Evolutionary conservation across 2,329 filamentous ascomycete species (phyloP).

Genomic region (Aspergillus sp.): DNA sequence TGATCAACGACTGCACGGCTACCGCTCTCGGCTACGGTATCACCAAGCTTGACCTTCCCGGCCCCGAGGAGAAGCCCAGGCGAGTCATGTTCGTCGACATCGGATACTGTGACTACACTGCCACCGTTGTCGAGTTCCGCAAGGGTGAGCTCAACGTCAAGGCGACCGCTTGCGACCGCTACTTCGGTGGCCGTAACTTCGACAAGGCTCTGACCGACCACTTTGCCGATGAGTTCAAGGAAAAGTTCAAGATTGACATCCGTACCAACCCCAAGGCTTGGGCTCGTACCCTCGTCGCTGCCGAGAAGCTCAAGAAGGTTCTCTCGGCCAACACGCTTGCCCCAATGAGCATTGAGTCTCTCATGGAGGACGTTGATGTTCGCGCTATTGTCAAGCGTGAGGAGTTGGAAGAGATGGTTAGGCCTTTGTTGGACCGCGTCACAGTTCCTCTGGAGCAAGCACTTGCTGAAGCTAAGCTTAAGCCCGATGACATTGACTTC

Average conservation of each 20-base stretch:
- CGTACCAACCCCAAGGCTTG: constrained; percentile 84
- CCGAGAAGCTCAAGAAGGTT: constrained; percentile 98
- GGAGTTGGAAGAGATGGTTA: constrained; percentile 87
- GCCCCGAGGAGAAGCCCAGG: constrained; percentile 84
- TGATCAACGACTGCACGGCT: constrained; percentile 98
- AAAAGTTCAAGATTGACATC: constrained; percentile 97
- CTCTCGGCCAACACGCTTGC: constrained; percentile 92
- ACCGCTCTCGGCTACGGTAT: constrained; percentile 96
- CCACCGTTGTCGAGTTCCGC: constrained; percentile 90
- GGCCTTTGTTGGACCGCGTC: constrained; percentile 75
- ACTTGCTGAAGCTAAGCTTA: constrained; percentile 88
- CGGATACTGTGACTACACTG: constrained; percentile 94
- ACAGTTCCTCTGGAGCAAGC: constrained; percentile 81
- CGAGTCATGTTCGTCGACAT: constrained; percentile 92
- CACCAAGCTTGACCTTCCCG: constrained; percentile 91
- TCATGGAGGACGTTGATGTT: constrained; percentile 98
- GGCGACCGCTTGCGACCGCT: constrained; percentile 86
- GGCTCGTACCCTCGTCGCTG: constrained; percentile 80
- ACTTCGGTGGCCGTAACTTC: constrained; percentile 97
- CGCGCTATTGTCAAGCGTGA: constrained; percentile 85
- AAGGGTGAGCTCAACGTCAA: constrained; percentile 96
- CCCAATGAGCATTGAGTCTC: constrained; percentile 92
- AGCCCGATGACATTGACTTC: constrained; percentile 85
- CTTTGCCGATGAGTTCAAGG: constrained; percentile 92
- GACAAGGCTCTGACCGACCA: constrained; percentile 94